phyloP scores from a whole-genome alignment of 1,139 yeast genomes.

The Hemisphaericaspora subhashii region DNA sequence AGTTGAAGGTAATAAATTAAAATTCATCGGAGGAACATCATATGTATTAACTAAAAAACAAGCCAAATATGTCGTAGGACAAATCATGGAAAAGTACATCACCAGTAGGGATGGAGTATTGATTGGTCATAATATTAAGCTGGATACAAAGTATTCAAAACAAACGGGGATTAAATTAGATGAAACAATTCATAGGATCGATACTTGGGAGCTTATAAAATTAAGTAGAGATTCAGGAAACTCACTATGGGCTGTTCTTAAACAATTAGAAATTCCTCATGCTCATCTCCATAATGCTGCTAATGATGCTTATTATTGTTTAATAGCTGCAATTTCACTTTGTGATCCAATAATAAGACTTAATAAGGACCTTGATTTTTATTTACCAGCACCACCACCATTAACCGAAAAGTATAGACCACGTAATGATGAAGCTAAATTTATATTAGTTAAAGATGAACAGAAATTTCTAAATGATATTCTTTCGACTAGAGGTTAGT shows the following conservation, averaged over 20 bases:
- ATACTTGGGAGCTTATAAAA: no score
- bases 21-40: constrained; percentile 60
- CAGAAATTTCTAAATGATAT: no score
- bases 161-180: no score
- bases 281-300: constrained; percentile 78
- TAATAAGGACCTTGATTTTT: constrained; percentile 19
- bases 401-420: no score
- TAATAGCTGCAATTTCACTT: constrained; percentile 53
- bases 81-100: constrained; percentile 45
- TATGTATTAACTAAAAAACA: constrained; percentile 36
- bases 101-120: constrained; percentile 30
- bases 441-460: no score
- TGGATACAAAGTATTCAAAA: no score
- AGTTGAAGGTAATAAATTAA: constrained; percentile 64
- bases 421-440: no score
- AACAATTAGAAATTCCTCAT: constrained; percentile 58
- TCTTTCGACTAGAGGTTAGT: no score
- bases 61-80: constrained; percentile 40
- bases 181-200: constrained; percentile 49
- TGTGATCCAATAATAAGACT: constrained; percentile 48
- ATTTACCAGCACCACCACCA: no score
- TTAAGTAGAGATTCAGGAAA: constrained; percentile 47
- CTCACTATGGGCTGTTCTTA: constrained; percentile 52
- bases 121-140: constrained; percentile 69
- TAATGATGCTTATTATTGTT: constrained; percentile 76